These are phyloP conservation scores for Coleophoma eucalyptorum DNA, from an alignment of 2,329 filamentous ascomycete species.

Conservation along the genomic window DNA sequence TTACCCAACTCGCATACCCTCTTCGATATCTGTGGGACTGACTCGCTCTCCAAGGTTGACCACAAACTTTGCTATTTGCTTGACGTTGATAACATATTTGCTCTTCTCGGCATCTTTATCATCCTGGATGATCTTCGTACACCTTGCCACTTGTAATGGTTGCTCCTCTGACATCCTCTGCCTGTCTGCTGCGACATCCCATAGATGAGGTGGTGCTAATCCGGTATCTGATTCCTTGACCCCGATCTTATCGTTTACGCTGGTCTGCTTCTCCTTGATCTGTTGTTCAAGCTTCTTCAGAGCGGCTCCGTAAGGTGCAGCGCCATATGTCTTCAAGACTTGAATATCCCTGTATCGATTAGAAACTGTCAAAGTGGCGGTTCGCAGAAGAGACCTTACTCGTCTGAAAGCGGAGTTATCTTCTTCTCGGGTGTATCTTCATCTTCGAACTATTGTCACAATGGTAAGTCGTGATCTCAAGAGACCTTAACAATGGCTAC, in stretches of 20 bases:
- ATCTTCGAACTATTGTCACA: slow-evolving; percentile 63
- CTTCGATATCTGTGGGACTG: slow-evolving; percentile 97
- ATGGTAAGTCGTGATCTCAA: slow-evolving; percentile 1
- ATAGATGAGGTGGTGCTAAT: slow-evolving; percentile 95
- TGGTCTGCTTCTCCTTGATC: slow-evolving; percentile 98
- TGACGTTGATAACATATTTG: slow-evolving; percentile 99
- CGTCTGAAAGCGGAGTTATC: slow-evolving; percentile 93
- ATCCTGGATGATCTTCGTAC: slow-evolving; percentile 98
- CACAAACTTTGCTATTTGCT: slow-evolving; percentile 99
- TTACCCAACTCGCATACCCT: slow-evolving; percentile 93
- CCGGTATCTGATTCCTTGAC: slow-evolving; percentile 98
- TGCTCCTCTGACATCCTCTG: slow-evolving; percentile 99
- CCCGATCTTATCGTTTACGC: slow-evolving; percentile 97
- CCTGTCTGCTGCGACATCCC: slow-evolving; percentile 96
- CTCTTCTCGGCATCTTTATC: slow-evolving; percentile 95
- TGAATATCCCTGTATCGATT: slow-evolving; percentile 79
- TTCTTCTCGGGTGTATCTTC: slow-evolving; percentile 99
- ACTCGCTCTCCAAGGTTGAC: slow-evolving; percentile 96
- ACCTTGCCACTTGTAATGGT: slow-evolving; percentile 92
- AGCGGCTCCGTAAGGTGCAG: slow-evolving; percentile 88
- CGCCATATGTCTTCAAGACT: slow-evolving; percentile 98
- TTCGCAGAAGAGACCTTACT: slow-evolving; percentile 56
- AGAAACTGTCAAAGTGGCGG: slow-evolving; percentile 14
- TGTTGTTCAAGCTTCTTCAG: slow-evolving; percentile 98
- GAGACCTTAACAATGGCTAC: slow-evolving; percentile 4